Conservation (phyloP, 1,139 yeast genomes). For the Geotrichum klebahnii region DNA sequence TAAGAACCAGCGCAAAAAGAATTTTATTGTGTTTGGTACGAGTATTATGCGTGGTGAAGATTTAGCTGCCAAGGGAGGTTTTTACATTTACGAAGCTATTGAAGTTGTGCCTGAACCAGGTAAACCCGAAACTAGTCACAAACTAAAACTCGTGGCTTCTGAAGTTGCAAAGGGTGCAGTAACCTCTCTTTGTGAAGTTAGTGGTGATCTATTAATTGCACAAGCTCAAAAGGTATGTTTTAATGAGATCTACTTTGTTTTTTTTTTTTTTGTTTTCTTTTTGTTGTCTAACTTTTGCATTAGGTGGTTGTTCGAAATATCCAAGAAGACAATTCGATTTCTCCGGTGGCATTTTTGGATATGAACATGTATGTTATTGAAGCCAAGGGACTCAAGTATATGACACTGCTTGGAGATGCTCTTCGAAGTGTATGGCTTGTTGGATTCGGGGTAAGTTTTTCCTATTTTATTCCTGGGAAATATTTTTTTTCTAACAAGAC, state of each 20-base stretch:
- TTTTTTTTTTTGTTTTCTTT: neutral
- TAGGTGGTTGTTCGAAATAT: conserved; percentile 63
- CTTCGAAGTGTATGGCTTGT: conserved; percentile 75
- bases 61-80: conserved; percentile 73
- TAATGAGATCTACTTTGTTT: no score
- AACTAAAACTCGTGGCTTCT: conserved; percentile 66
- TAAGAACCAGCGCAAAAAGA: conserved; percentile 56
- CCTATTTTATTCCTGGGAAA: conserved; percentile 33
- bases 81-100: conserved; percentile 68
- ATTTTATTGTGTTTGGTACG: conserved; percentile 73
- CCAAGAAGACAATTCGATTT: conserved; percentile 72
- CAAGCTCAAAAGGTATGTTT: conserved; percentile 70
- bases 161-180: conserved; percentile 86
- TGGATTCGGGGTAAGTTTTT: conserved; percentile 67
- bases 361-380: conserved; percentile 75
- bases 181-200: conserved; percentile 69
- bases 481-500: neutral
- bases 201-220: conserved; percentile 78
- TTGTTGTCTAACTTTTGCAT: neutral
- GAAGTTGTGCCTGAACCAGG: conserved; percentile 90
- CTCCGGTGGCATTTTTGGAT: conserved; percentile 91
- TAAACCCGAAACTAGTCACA: conserved; percentile 76
- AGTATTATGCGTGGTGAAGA: conserved; percentile 79
- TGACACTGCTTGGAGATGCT: conserved; percentile 74
- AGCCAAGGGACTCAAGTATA: conserved; percentile 76